These are phyloP conservation scores for Veloporphyrellus conicus DNA, from an alignment of 1,284 basidiomycete genomes.

Conservation along the genomic window DNA sequence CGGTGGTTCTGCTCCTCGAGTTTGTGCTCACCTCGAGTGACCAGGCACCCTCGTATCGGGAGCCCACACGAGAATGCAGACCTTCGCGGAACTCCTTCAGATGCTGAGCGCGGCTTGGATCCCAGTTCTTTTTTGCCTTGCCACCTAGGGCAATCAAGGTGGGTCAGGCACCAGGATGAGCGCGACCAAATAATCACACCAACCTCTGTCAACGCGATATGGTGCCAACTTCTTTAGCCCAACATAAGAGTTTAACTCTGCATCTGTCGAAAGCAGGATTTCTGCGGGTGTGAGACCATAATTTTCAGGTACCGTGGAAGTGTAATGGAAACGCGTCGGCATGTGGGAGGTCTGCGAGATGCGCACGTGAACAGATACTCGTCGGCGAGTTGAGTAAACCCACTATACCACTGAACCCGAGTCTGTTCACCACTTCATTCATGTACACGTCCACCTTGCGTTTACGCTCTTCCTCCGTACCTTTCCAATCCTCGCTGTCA, in stretches of 20 bases:
- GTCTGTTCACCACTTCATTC: constrained; percentile 82
- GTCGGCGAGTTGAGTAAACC: constrained; percentile 28
- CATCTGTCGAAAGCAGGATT: constrained; percentile 89
- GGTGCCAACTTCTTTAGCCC: constrained; percentile 88
- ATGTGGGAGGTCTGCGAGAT: constrained; percentile 72
- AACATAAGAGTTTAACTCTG: constrained; percentile 89
- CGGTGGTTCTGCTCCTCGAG: constrained; percentile 7
- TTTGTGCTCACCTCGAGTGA: constrained; percentile 12
- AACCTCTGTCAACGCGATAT: constrained; percentile 53
- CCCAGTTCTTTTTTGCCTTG: constrained; percentile 49
- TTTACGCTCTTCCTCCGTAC: constrained; percentile 83
- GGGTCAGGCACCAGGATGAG: background rate
- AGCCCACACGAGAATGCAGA: constrained; percentile 18
- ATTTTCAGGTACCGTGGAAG: constrained; percentile 60
- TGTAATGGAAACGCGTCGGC: constrained; percentile 93
- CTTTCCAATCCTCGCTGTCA: constrained; percentile 70
- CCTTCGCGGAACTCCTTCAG: constrained; percentile 71
- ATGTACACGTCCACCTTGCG: constrained; percentile 79
- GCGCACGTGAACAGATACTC: constrained; percentile 3
- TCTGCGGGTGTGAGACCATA: constrained; percentile 83
- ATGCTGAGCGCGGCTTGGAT: constrained; percentile 58
- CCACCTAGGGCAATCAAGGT: constrained; percentile 22
- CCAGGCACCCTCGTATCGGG: constrained; percentile 17
- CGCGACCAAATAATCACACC: background rate
- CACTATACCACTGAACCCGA: constrained; percentile 96